Evolutionary conservation across 2,329 filamentous ascomycete genomes (phyloP).

Genomic region (Colletotrichum caudatum): DNA sequence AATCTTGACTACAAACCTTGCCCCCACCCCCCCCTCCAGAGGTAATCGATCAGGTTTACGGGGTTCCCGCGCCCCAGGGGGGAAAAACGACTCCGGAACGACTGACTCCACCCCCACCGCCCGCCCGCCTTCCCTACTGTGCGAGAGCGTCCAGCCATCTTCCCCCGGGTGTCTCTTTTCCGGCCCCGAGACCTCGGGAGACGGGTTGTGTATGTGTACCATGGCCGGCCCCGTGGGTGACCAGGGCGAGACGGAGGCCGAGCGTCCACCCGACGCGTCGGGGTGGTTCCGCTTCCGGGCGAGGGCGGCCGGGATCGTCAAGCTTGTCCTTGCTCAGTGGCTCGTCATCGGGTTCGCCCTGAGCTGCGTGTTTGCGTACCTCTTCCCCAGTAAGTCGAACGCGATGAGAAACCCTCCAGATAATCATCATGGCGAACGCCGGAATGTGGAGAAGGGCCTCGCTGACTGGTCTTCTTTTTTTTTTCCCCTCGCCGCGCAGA

Average conservation of each 20-base stretch:
- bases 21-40: background rate
- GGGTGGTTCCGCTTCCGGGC: constrained; percentile 8
- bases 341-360: constrained; percentile 72
- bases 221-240: constrained; percentile 28
- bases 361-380: constrained; percentile 61
- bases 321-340: constrained; percentile 69
- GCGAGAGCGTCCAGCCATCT: background rate
- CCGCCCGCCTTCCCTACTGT: background rate
- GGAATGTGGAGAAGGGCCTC: background rate
- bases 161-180: background rate
- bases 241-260: background rate
- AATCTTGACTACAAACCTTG: background rate
- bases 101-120: background rate
- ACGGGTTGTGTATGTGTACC: background rate
- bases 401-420: no score
- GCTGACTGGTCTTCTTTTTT: background rate
- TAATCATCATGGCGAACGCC: no score
- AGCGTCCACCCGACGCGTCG: constrained; percentile 3
- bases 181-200: background rate
- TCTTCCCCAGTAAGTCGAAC: constrained; percentile 55
- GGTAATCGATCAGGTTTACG: background rate
- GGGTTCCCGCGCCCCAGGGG: background rate
- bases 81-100: background rate
- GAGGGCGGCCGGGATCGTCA: constrained; percentile 25
- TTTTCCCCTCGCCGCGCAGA: constrained; percentile 44